These are phyloP conservation scores for Phaeoacremonium minimum DNA, from an alignment of 2,329 filamentous ascomycete genomes.

Conservation along the genomic window DNA sequence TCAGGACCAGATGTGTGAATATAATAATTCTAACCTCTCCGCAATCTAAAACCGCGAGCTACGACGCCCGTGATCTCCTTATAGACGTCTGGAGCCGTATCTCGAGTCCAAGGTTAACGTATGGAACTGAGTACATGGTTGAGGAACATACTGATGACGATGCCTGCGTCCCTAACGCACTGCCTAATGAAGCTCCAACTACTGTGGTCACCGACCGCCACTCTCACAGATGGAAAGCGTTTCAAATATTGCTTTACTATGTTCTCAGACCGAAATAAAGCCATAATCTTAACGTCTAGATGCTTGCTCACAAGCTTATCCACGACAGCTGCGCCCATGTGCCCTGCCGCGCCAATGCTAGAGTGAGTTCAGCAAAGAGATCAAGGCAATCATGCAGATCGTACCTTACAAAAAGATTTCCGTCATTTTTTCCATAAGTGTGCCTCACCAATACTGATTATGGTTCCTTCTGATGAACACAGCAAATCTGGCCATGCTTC, in stretches of 20 bases:
- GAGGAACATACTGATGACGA: background rate
- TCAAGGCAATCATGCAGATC: background rate
- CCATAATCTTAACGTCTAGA: background rate
- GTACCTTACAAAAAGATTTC: background rate
- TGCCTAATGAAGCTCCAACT: background rate
- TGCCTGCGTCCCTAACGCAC: background rate
- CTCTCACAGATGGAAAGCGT: background rate
- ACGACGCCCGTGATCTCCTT: conserved; percentile 7
- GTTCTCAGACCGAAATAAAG: background rate
- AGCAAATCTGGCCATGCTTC: too few relatives aligned
- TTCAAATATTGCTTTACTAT: background rate
- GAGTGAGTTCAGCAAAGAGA: background rate
- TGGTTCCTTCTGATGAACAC: too few relatives aligned
- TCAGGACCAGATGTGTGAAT: conserved; percentile 14
- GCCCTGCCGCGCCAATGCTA: background rate
- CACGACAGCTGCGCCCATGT: background rate
- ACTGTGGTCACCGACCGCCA: background rate
- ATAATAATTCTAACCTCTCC: conserved; percentile 5
- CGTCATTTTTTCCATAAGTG: too few relatives aligned
- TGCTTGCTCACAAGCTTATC: background rate
- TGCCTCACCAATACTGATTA: too few relatives aligned
- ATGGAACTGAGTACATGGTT: too few relatives aligned
- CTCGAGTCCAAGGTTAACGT: too few relatives aligned
- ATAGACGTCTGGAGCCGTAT: conserved; percentile 12
- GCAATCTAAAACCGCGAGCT: conserved; percentile 5